Evolutionary conservation across 2,329 filamentous ascomycete genomes (phyloP), one percentile per base, ranked within the genome.

Genomic region (Aspergillus tamarii): DNA sequence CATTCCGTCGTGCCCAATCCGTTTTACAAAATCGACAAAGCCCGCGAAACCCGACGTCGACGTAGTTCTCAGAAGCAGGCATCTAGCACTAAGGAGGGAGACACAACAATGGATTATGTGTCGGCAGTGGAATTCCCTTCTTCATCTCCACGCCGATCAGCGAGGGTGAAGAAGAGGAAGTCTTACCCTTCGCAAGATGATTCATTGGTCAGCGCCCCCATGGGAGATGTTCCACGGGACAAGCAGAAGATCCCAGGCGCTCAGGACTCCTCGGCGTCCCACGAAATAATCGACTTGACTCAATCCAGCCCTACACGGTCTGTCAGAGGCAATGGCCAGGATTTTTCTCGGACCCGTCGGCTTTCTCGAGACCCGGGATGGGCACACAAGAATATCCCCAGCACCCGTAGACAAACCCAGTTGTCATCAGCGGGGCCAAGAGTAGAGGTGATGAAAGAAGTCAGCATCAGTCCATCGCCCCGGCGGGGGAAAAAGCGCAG

Each of bases 211-310:
- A 67, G 59, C 32, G 48, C 63, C 26, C 23, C 67, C 19, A 57
- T 64, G 9, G 66, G 66, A 5, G 64, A 57, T 36, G 46, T 62
- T 53, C 52, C n/a, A 46, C 61, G 36, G 48, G 58, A 12, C 16
- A 28, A 32, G 12, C 30, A 48, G 28, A 45, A 46, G 26, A 28
- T 23, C 19, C 9, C 28, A 10, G 39, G n/a, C 30, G 48, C 56
- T 16, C 39, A 53, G 16, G 45, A 34, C 34, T 60, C 68, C 30
- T 59, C 64, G 26, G 50, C 64, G 39, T 66, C 72, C 30, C 66
- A 16, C 11, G 34, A 50, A 43, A 58, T 79, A 34, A 72, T 80
- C 36, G 78, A 80, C 61, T 66, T 81, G 50, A 81, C 78, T 10
- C 67, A 72, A n/a, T 76, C 74, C 14, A 80, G 77, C 63, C 75